Conservation (phyloP, 2,329 filamentous ascomycete genomes). For the Aspergillus luchuensis region DNA sequence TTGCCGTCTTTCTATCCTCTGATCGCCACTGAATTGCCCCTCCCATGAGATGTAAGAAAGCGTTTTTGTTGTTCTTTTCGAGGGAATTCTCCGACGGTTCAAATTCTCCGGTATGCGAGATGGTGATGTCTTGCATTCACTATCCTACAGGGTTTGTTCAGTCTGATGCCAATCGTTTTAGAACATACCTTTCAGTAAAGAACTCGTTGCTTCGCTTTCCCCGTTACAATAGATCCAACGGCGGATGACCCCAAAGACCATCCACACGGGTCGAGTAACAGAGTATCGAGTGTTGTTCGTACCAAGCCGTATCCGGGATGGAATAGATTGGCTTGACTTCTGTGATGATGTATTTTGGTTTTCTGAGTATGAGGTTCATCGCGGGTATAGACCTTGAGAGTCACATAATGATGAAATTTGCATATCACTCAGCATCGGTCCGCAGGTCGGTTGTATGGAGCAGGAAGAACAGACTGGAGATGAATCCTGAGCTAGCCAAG, state of each 20-base stretch:
- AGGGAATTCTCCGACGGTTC: constrained; percentile 24
- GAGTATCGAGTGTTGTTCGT: constrained; percentile 34
- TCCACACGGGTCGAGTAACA: constrained; percentile 45
- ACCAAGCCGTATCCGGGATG: constrained; percentile 34
- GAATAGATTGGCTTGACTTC: constrained; percentile 24
- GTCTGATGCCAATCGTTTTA: too few relatives aligned
- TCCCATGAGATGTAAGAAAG: constrained; percentile 21
- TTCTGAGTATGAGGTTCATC: constrained; percentile 21
- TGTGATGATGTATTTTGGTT: constrained; percentile 33
- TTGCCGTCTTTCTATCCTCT: constrained; percentile 23
- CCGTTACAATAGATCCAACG: constrained; percentile 36
- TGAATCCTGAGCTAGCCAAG: constrained; percentile 36
- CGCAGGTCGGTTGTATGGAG: constrained; percentile 18
- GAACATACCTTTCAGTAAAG: constrained; percentile 42
- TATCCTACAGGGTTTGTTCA: too few relatives aligned
- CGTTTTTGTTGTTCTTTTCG: constrained; percentile 18
- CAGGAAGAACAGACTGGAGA: constrained; percentile 27
- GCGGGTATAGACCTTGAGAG: constrained; percentile 29
- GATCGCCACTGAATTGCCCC: constrained; percentile 24
- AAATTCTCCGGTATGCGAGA: constrained; percentile 15
- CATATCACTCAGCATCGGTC: background rate
- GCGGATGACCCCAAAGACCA: constrained; percentile 47
- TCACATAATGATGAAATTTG: constrained; percentile 21
- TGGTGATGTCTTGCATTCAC: constrained; percentile 24
- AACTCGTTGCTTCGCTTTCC: constrained; percentile 42